These are phyloP conservation scores for Royoungia palumana DNA, from an alignment of 768 basidiomycete genomes.

Conservation along the genomic window DNA sequence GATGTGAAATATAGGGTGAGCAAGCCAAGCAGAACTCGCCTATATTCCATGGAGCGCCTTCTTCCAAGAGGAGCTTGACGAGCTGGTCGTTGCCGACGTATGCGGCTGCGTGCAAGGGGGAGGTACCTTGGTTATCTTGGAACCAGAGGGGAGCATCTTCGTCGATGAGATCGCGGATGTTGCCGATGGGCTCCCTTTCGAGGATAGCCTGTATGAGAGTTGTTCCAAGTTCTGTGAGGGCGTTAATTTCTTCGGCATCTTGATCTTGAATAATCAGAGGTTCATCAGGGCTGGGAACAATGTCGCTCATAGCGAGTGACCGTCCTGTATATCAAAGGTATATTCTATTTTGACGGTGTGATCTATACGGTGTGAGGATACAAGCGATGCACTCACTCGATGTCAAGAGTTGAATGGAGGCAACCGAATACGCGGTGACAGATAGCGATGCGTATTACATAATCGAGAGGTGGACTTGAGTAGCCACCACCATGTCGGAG, in stretches of 20 bases:
- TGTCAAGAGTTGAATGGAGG: no score
- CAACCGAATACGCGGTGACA: no score
- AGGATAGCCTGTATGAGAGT: conserved; percentile 59
- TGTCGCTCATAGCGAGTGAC: conserved; percentile 13
- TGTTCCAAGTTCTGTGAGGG: conserved; percentile 54
- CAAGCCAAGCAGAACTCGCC: conserved; percentile 41
- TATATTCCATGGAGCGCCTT: conserved; percentile 90
- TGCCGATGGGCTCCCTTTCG: conserved; percentile 39
- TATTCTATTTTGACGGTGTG: neutral
- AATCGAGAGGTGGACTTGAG: conserved; percentile 8
- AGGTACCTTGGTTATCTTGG: conserved; percentile 81
- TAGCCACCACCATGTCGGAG: conserved; percentile 61
- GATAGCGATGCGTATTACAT: conserved; percentile 10
- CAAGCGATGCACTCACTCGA: no score
- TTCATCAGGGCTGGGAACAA: conserved; percentile 3
- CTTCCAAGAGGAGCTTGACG: conserved; percentile 63
- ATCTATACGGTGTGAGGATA: no score
- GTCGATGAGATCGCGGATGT: conserved; percentile 50
- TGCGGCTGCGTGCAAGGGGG: conserved; percentile 83
- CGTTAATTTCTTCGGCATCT: conserved; percentile 38
- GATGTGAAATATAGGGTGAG: neutral
- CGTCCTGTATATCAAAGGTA: neutral
- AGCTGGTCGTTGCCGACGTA: conserved; percentile 66
- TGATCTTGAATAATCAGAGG: conserved; percentile 24
- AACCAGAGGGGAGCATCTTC: conserved; percentile 85